Conservation (phyloP, 805 yeast species). For the Yamadazyma scolyti region DNA sequence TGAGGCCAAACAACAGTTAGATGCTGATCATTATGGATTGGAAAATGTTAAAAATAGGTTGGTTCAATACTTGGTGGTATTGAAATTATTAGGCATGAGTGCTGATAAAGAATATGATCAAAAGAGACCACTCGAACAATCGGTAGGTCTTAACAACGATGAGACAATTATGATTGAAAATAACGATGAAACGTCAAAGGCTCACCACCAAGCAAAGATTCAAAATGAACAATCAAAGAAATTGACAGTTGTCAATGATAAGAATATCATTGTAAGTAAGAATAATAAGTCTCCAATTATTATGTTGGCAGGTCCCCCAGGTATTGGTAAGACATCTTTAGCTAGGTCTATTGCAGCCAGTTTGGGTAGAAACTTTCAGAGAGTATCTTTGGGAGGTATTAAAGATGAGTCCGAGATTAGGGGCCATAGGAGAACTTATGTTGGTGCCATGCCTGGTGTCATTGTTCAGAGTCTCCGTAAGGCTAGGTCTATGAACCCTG, state of each 20-base stretch:
- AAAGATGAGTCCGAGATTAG: constrained; percentile 86
- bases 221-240: constrained; percentile 15
- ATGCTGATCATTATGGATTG: constrained; percentile 41
- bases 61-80: constrained; percentile 74
- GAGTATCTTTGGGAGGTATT: constrained; percentile 83
- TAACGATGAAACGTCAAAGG: constrained; percentile 28
- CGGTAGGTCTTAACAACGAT: constrained; percentile 8
- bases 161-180: constrained; percentile 27
- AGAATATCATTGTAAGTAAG: constrained; percentile 18
- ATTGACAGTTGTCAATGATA: constrained; percentile 7
- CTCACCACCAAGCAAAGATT: constrained; percentile 20
- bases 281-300: constrained; percentile 66
- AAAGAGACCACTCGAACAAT: constrained; percentile 5
- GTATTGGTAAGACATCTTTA: constrained; percentile 86
- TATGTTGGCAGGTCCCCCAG: constrained; percentile 87
- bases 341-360: constrained; percentile 79
- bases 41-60: constrained; percentile 59
- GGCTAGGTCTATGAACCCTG: constrained; percentile 76
- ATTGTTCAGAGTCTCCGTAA: constrained; percentile 73
- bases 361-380: constrained; percentile 68
- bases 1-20: constrained; percentile 35
- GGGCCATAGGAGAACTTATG: constrained; percentile 88
- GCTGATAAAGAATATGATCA: constrained; percentile 22
- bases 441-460: constrained; percentile 89
- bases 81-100: constrained; percentile 51